These are phyloP conservation scores for Coniella lustricola DNA, from an alignment of 2,329 filamentous ascomycete genomes.

Conservation along the genomic window DNA sequence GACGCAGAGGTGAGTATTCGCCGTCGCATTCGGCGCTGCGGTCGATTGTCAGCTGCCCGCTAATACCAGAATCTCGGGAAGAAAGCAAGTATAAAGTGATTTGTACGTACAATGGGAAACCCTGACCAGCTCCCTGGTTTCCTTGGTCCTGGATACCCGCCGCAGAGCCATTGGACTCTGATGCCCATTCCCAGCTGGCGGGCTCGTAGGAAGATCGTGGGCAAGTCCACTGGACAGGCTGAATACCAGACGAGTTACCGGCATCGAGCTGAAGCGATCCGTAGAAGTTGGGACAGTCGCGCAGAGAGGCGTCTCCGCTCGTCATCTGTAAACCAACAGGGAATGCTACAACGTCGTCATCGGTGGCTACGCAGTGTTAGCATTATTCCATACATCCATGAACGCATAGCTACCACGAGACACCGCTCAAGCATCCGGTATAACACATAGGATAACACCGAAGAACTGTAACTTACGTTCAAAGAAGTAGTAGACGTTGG, in stretches of 20 bases:
- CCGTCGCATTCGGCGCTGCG: constrained; percentile 54
- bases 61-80: background rate
- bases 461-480: constrained; percentile 28
- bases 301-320: constrained; percentile 53
- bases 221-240: constrained; percentile 54
- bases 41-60: background rate
- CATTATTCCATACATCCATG: too few species aligned
- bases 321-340: constrained; percentile 66
- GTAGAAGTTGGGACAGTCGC: constrained; percentile 48
- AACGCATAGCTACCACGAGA: background rate
- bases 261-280: constrained; percentile 38
- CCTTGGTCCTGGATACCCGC: constrained; percentile 48
- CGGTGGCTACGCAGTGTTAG: too few species aligned
- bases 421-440: too few species aligned
- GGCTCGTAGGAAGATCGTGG: constrained; percentile 39
- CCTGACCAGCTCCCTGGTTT: constrained; percentile 50
- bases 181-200: constrained; percentile 46
- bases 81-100: background rate
- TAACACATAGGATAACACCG: background rate
- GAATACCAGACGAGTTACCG: constrained; percentile 42
- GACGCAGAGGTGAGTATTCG: constrained; percentile 52
- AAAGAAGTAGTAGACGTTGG: constrained; percentile 73
- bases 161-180: constrained; percentile 50
- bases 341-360: constrained; percentile 63
- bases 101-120: constrained; percentile 52